Evolutionary conservation across 1,284 basidiomycete species (phyloP).

Genomic region (Sanghuangporus baumii): DNA sequence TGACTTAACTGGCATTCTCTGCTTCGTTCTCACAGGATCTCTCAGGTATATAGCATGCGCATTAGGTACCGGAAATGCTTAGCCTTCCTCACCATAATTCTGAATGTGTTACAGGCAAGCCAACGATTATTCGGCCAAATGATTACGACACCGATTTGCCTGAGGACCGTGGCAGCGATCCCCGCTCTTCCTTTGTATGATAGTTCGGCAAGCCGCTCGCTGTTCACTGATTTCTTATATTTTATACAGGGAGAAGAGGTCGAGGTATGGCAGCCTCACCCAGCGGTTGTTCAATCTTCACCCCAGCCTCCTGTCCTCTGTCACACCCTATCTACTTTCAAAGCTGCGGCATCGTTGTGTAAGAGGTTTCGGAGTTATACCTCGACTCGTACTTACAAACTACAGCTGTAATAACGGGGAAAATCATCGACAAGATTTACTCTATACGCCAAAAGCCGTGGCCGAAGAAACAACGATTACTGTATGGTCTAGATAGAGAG

Average conservation of each 20-base stretch:
- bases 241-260: slow-evolving; percentile 46
- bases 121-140: slow-evolving; percentile 62
- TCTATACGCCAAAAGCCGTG: slow-evolving; percentile 53
- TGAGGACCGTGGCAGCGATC: slow-evolving; percentile 24
- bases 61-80: slow-evolving; percentile 8
- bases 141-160: slow-evolving; percentile 73
- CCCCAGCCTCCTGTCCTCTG: slow-evolving; percentile 39
- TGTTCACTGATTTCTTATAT: not conserved
- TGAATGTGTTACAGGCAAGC: slow-evolving; percentile 43
- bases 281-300: slow-evolving; percentile 32
- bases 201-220: not conserved
- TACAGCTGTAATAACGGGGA: slow-evolving; percentile 55
- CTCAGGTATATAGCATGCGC: slow-evolving; percentile 17
- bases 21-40: not conserved
- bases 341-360: slow-evolving; percentile 58
- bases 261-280: slow-evolving; percentile 49
- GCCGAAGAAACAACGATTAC: slow-evolving; percentile 39
- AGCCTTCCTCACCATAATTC: not conserved
- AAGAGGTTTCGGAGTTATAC: slow-evolving; percentile 21
- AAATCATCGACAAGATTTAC: slow-evolving; percentile 69
- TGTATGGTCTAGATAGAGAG: slow-evolving; percentile 57
- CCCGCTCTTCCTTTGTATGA: not conserved
- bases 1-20: slow-evolving; percentile 9
- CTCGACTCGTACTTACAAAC: not conserved
- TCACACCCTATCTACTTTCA: slow-evolving; percentile 54